phyloP scores from a whole-genome alignment of 257 asterid genomes.

The Osmanthus fragrans region DNA sequence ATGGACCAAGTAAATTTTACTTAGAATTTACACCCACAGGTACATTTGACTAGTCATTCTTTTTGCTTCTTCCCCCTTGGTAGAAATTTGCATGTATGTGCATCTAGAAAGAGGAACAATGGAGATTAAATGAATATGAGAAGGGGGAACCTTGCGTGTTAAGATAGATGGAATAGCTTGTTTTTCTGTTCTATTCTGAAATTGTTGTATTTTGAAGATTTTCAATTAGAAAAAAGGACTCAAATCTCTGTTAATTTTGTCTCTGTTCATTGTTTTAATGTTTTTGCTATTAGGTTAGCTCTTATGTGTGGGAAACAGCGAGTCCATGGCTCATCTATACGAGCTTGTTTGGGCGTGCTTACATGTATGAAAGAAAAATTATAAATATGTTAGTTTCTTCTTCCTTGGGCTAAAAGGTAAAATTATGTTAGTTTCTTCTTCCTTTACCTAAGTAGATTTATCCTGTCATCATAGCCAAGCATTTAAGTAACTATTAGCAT shows the following conservation, averaged over 20 bases:
- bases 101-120: background rate
- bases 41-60: background rate
- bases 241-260: background rate
- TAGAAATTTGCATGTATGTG: background rate
- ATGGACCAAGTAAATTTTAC: background rate
- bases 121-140: background rate
- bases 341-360: too few relatives aligned
- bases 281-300: background rate
- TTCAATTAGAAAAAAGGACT: background rate
- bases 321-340: too few relatives aligned
- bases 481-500: too few relatives aligned
- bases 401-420: too few relatives aligned
- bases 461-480: too few relatives aligned
- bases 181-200: background rate
- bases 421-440: too few relatives aligned
- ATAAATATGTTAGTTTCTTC: too few relatives aligned
- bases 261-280: background rate
- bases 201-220: background rate
- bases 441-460: too few relatives aligned
- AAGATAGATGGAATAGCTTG: background rate
- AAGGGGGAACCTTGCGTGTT: background rate
- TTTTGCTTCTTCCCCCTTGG: background rate
- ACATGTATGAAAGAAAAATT: too few relatives aligned
- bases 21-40: background rate
- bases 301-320: too few relatives aligned